Evolutionary conservation across 306 rosid genomes (phyloP).

Genomic region (Cucumis hystrix): DNA sequence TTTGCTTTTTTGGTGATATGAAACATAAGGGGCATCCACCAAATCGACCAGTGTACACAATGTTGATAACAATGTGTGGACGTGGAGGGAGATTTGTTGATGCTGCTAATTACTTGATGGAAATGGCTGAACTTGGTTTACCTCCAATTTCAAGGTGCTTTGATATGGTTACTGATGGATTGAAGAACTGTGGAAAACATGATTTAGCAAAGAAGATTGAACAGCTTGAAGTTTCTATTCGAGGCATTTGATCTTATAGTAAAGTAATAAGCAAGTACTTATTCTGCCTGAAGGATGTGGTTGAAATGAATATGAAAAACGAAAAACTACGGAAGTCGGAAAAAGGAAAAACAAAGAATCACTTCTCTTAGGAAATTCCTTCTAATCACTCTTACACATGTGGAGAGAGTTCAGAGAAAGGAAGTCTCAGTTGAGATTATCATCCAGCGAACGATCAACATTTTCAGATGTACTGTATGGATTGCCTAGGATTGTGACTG

Average conservation of each 20-base stretch:
- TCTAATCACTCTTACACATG: neutral
- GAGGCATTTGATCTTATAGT: slow-evolving; percentile 27
- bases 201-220: slow-evolving; percentile 73
- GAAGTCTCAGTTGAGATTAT: neutral
- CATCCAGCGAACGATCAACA: too few species aligned
- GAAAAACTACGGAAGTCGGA: neutral
- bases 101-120: slow-evolving; percentile 67
- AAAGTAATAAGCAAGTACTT: neutral
- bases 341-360: neutral
- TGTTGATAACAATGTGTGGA: slow-evolving; percentile 83
- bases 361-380: neutral
- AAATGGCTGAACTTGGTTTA: slow-evolving; percentile 77
- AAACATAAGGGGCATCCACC: slow-evolving; percentile 84
- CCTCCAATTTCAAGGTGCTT: slow-evolving; percentile 65
- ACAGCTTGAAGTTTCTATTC: slow-evolving; percentile 45
- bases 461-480: neutral
- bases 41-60: slow-evolving; percentile 75
- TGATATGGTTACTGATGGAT: slow-evolving; percentile 79
- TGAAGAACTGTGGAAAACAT: slow-evolving; percentile 85
- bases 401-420: neutral
- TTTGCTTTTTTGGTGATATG: slow-evolving; percentile 85
- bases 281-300: neutral
- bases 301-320: neutral
- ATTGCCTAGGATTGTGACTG: neutral
- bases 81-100: slow-evolving; percentile 73